Evolutionary conservation across 805 yeast genomes (phyloP), one percentile per base, ranked within the genome.

Genomic region (Metschnikowia cubensis): DNA sequence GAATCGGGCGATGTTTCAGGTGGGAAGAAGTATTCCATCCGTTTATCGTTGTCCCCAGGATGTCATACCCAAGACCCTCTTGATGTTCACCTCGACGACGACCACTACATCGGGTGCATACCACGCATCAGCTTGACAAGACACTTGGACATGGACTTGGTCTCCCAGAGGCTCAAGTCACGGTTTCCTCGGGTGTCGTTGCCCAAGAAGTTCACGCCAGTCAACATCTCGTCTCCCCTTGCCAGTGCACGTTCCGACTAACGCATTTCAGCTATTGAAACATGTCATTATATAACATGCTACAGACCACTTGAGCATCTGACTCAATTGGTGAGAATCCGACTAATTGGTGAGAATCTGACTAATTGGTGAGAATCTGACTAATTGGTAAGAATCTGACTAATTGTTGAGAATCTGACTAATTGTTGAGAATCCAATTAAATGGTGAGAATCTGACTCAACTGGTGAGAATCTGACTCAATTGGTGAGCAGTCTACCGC

Each of bases 41-140:
- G 98, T 61, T 77, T 94, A 53, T 85, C 92, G n/a, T 76, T 94
- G 59, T 87, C 97, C 4, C 98, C 99, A 1, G 99, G 99, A 18
- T 94, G 99, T 68, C 97, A 94, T 69, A 91, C 98, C 0, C 96
- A 90, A 62, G 96, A 92, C 67, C 99, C 99, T 25, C 76, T 94
- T 56, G 99, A 94, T 69, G 96, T 95, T 42, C 97, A 92, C 67
- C 76, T 94, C 42, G 99, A 94, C 69, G 92, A 89, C 42, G 91
- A 89, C 64, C 99, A 94, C 69, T 92, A 94, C 69, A 94, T 94
- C 55, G 91, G 97, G 22, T 92, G 97, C 63, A 94, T 94, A 59
- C 96, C 97, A 42, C 82, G 94, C 61, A 82, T 90, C 48, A 84
- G 89, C 50, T 76, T 94, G 59, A 94, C 99, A 0, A 83, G 96